Conservation (phyloP, 1,139 yeast genomes). For the Geotrichum aggregatum region DNA sequence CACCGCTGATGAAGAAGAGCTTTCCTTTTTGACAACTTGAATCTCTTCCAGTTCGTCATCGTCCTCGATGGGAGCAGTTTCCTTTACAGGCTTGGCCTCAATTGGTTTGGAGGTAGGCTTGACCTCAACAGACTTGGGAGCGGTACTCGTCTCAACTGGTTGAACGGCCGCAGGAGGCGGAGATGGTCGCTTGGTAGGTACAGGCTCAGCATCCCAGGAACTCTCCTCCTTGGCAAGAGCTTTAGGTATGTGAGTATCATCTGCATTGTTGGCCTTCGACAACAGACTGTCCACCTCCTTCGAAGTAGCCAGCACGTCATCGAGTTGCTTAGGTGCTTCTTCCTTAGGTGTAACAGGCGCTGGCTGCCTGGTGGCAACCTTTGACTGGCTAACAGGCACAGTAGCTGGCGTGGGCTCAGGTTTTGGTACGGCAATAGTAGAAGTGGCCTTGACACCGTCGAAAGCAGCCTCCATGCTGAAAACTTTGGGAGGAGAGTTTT, state of each 20-base stretch:
- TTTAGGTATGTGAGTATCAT: constrained; percentile 38
- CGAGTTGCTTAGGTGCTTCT: constrained; percentile 39
- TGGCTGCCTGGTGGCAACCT: constrained; percentile 36
- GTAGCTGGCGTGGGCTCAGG: constrained; percentile 25
- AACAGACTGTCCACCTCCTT: constrained; percentile 49
- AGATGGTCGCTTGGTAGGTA: constrained; percentile 20
- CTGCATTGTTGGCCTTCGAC: constrained; percentile 49
- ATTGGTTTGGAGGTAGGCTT: constrained; percentile 12
- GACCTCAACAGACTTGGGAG: constrained; percentile 18
- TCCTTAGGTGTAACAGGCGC: constrained; percentile 28
- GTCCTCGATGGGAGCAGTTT: not conserved
- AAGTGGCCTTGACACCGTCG: constrained; percentile 57
- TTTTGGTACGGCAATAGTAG: constrained; percentile 31
- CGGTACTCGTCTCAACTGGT: constrained; percentile 22
- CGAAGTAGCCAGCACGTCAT: constrained; percentile 46
- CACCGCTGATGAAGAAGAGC: not conserved
- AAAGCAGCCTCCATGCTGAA: constrained; percentile 70
- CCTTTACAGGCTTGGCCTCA: constrained; percentile 18
- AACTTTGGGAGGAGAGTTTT: constrained; percentile 72
- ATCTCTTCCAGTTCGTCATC: constrained; percentile 13
- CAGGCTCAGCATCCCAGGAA: constrained; percentile 33
- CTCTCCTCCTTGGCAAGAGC: constrained; percentile 27
- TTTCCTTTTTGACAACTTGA: constrained; percentile 9
- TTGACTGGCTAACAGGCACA: constrained; percentile 37
- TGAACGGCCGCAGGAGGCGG: constrained; percentile 15